Evolutionary conservation across 208 protist species (phyloP).

Genomic region (Wallacemonas rigidus): DNA sequence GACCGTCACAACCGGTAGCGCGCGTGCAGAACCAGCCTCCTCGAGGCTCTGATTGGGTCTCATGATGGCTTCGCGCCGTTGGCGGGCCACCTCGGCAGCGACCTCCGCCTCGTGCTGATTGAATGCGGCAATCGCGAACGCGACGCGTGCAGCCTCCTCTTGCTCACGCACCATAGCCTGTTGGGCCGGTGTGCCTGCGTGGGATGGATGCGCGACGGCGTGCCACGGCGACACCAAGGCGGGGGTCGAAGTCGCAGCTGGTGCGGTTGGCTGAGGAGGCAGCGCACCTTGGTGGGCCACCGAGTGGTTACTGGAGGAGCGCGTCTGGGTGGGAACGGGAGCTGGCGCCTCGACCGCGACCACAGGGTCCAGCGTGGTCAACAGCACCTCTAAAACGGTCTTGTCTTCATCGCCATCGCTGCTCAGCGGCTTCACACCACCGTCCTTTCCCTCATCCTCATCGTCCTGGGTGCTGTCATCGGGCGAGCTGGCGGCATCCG

Average conservation of each 20-base stretch:
- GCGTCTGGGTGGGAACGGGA: too few species aligned
- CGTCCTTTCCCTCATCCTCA: constrained; percentile 1
- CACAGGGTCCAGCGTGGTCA: neutral
- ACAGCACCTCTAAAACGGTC: constrained; percentile 8
- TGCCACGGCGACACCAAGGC: neutral
- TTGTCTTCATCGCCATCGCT: neutral
- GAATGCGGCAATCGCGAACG: constrained; percentile 32
- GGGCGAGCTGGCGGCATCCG: neutral
- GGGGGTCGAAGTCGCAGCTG: neutral
- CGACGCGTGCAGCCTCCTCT: constrained; percentile 27
- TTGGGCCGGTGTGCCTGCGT: neutral
- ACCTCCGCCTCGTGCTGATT: constrained; percentile 27
- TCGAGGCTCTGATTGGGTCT: neutral
- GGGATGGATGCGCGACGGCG: neutral
- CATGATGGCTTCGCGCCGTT: constrained; percentile 6
- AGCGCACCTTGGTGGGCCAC: too few species aligned
- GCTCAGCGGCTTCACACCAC: neutral
- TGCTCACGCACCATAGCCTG: neutral
- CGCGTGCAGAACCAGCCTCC: too few species aligned
- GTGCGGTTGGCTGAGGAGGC: too few species aligned
- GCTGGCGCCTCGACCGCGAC: too few species aligned
- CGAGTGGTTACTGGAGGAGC: too few species aligned
- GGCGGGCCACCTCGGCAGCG: constrained; percentile 17
- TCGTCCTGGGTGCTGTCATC: neutral
- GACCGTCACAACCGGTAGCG: too few species aligned